Evolutionary conservation across 768 basidiomycete genomes (phyloP).

Genomic region (Russula foetens): DNA sequence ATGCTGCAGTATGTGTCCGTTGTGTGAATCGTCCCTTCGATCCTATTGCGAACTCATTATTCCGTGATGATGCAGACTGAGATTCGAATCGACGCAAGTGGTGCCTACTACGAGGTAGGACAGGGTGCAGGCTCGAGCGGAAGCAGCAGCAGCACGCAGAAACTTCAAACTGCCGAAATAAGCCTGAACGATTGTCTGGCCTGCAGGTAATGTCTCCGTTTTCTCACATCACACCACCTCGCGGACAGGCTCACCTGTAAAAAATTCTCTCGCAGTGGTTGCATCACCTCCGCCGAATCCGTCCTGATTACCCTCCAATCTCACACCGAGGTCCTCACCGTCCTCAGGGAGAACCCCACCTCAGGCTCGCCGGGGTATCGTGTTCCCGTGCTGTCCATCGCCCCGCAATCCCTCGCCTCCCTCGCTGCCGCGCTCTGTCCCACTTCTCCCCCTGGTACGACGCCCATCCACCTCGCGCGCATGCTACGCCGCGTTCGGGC

Average conservation of each 20-base stretch:
- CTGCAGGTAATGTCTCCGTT: conserved; percentile 65
- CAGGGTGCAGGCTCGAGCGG: conserved; percentile 17
- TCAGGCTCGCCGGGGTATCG: conserved; percentile 34
- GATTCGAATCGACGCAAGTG: conserved; percentile 79
- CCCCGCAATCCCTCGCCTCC: conserved; percentile 81
- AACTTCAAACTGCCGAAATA: conserved; percentile 89
- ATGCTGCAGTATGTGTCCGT: conserved; percentile 33
- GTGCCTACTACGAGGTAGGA: conserved; percentile 80
- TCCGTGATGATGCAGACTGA: conserved; percentile 61
- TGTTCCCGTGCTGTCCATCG: conserved; percentile 74
- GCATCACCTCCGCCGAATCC: conserved; percentile 97
- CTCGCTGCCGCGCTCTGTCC: conserved; percentile 53
- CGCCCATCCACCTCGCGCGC: conserved; percentile 35
- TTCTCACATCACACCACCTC: neutral
- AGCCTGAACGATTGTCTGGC: conserved; percentile 96
- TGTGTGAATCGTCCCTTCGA: neutral
- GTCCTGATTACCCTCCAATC: conserved; percentile 95
- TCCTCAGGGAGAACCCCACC: conserved; percentile 52
- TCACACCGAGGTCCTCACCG: conserved; percentile 82
- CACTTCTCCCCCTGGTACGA: conserved; percentile 32
- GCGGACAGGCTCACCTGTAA: neutral
- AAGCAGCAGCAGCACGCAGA: conserved; percentile 32
- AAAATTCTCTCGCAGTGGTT: conserved; percentile 53
- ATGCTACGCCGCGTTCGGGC: conserved; percentile 63
- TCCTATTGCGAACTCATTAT: conserved; percentile 13